These are phyloP conservation scores for Eremothecium gossypii DNA, from an alignment of 1,139 yeast species.

Conservation along the genomic window DNA sequence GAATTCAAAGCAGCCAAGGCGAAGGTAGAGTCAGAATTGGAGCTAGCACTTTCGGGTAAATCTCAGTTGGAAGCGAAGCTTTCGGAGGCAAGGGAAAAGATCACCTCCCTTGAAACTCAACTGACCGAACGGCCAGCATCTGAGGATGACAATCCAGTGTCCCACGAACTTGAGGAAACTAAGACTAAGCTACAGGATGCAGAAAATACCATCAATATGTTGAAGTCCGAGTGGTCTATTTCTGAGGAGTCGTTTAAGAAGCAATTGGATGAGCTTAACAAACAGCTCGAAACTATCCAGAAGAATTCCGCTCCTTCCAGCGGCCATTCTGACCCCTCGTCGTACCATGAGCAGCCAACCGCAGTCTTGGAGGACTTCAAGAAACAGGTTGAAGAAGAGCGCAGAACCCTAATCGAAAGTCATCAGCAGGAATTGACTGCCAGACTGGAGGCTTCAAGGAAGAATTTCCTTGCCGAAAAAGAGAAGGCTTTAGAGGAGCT, in stretches of 20 bases:
- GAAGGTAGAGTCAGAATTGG: constrained; percentile 23
- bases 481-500: constrained; percentile 1
- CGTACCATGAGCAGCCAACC: not conserved
- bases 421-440: constrained; percentile 14
- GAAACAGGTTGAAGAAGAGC: constrained; percentile 21
- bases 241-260: constrained; percentile 12
- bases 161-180: constrained; percentile 12
- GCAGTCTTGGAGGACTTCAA: constrained; percentile 12
- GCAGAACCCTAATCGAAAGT: constrained; percentile 12
- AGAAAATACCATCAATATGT: constrained; percentile 13
- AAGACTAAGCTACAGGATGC: constrained; percentile 13
- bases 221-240: constrained; percentile 8
- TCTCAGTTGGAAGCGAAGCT: constrained; percentile 11
- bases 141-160: not conserved
- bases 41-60: constrained; percentile 11
- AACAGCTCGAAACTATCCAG: constrained; percentile 6
- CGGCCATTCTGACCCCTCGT: not conserved
- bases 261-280: constrained; percentile 11
- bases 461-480: constrained; percentile 3
- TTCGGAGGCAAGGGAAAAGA: constrained; percentile 9
- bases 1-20: constrained; percentile 21
- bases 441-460: constrained; percentile 8
- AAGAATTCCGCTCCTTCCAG: not conserved
- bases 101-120: constrained; percentile 5
- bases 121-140: constrained; percentile 1